Conservation (phyloP, 2,329 filamentous ascomycete species). For the Zymoseptoria passerinii region DNA sequence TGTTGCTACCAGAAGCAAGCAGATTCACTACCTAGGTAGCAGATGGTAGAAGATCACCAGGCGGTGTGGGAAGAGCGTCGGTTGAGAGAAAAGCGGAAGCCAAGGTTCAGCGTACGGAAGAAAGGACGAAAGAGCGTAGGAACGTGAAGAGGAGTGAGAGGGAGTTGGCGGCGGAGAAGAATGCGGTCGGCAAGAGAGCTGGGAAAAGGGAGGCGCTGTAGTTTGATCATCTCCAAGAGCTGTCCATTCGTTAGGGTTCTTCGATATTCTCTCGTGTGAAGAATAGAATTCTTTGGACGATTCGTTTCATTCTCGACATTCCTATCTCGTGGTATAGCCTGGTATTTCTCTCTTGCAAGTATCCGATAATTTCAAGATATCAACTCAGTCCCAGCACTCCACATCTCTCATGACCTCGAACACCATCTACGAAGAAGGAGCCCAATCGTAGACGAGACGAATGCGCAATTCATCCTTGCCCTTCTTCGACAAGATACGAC, state of each 20-base stretch:
- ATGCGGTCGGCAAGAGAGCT: not conserved
- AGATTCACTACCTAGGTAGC: no score
- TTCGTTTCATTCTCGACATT: not conserved
- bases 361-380: not conserved
- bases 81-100: not conserved
- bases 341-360: not conserved
- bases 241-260: not conserved
- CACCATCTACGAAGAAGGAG: not conserved
- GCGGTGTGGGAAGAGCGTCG: not conserved
- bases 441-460: slow-evolving; percentile 38
- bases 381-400: not conserved
- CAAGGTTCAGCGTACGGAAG: not conserved
- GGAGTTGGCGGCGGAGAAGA: not conserved
- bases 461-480: slow-evolving; percentile 32
- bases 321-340: not conserved
- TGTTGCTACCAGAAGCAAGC: no score
- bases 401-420: not conserved
- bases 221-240: not conserved
- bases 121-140: not conserved
- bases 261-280: not conserved
- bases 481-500: slow-evolving; percentile 32
- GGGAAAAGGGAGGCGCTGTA: not conserved
- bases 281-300: not conserved
- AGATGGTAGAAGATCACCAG: slow-evolving; percentile 4
- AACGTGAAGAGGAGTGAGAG: not conserved